These are phyloP conservation scores for Hypoxylon lenormandii DNA, from an alignment of 495 filamentous ascomycete species.

Conservation along the genomic window DNA sequence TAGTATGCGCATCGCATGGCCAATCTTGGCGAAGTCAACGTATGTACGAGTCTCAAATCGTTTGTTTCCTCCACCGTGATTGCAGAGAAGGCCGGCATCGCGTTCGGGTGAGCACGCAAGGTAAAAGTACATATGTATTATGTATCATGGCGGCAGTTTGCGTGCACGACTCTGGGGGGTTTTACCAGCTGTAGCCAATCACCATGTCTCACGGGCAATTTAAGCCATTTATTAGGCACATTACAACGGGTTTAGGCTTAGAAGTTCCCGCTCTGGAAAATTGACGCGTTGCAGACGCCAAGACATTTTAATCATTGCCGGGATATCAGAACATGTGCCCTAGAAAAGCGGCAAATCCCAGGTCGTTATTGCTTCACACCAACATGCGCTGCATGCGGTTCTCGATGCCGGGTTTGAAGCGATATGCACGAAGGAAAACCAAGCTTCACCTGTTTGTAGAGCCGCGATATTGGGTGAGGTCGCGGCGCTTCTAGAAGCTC, in stretches of 20 bases:
- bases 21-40: conserved; percentile 1
- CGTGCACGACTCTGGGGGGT: conserved; percentile 10
- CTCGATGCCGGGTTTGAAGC: conserved; percentile 18
- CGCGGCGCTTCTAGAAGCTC: conserved; percentile 46
- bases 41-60: not conserved
- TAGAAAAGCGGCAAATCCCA: conserved; percentile 34
- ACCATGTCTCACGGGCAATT: conserved; percentile 29
- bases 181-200: conserved; percentile 28
- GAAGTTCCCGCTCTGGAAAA: conserved; percentile 32
- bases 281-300: conserved; percentile 34
- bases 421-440: conserved; percentile 10
- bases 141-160: conserved; percentile 37
- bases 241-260: conserved; percentile 42
- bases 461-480: conserved; percentile 18
- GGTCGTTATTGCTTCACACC: conserved; percentile 3
- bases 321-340: conserved; percentile 15
- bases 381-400: conserved; percentile 1
- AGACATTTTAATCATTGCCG: conserved; percentile 35
- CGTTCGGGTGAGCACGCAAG: conserved; percentile 21
- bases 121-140: conserved; percentile 6
- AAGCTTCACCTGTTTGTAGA: conserved; percentile 28
- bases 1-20: too few relatives aligned
- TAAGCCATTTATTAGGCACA: conserved; percentile 40
- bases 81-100: conserved; percentile 1
- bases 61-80: conserved; percentile 8